Evolutionary conservation across 2,329 filamentous ascomycete genomes (phyloP), one percentile per base, ranked within the genome.

Genomic region (Colletotrichum caudatum): DNA sequence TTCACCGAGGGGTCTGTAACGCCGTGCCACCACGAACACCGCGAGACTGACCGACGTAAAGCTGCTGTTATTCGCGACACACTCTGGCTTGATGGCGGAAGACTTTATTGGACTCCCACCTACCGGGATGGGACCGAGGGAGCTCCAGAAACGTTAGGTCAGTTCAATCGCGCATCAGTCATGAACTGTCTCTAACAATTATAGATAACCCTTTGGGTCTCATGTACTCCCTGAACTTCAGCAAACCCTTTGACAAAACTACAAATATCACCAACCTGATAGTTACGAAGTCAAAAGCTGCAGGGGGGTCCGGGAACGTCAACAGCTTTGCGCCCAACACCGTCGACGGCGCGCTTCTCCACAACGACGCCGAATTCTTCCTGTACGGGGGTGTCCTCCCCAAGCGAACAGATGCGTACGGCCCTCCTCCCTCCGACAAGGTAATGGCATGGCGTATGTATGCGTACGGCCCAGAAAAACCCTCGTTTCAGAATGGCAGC

Each of bases 41-140:
- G 4, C 18, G 3, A 6, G 16, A 26, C 35, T 62, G 39, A 46
- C 26, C 5, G 35, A 7, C 44, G 20, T 46, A 8, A 62, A 91
- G 90, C 85, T 73, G 85, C 86, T 48, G 80, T 90, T 3, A 80
- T 92, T 46, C 85, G 86, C 53, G 89, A 93, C 75, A 90, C 86
- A 2, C 80, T 92, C 20, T 93, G 91, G 76, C 78, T 93, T 29
- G 90, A 93, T 77, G 91, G 91, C 48, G 91, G 91, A 4, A 73
- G 77, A 53, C 78, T 91, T 14, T 83, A 73, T 71, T 92, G 90
- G 89, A 73, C 80, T 44, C 83, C 37, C 84, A 3, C 85, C 85
- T 14, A 75, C 88, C 48, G 35, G 8, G 61, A 64, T 35, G 61
- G 61, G 62, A 78, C 81, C 2, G 82, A 88, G 75, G 88, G 86